Evolutionary conservation across 768 basidiomycete species (phyloP).

Genomic region (Saitozyma sp.): DNA sequence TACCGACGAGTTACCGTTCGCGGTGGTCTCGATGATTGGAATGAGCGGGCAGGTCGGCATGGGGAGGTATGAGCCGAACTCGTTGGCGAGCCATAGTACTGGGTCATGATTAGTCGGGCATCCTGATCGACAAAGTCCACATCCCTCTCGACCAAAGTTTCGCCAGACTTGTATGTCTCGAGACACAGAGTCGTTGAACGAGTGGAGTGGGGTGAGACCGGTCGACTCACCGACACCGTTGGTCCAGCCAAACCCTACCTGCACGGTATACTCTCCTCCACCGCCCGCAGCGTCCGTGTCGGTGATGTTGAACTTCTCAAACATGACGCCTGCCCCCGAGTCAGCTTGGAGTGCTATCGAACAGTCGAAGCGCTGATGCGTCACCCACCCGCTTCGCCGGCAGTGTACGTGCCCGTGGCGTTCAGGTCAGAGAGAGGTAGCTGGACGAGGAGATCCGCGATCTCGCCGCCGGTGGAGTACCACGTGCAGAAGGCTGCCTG

Average conservation of each 20-base stretch:
- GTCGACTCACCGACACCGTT: constrained; percentile 47
- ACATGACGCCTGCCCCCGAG: not conserved
- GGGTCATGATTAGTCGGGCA: not conserved
- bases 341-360: not conserved
- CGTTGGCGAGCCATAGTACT: constrained; percentile 47
- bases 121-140: too few relatives aligned
- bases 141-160: too few relatives aligned
- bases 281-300: constrained; percentile 60
- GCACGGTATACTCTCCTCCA: constrained; percentile 68
- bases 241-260: constrained; percentile 57
- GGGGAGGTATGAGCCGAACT: constrained; percentile 49
- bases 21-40: constrained; percentile 37
- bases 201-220: too few relatives aligned
- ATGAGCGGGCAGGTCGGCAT: constrained; percentile 48
- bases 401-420: constrained; percentile 38
- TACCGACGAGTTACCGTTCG: constrained; percentile 6
- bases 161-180: too few relatives aligned
- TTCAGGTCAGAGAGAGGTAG: constrained; percentile 57
- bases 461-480: constrained; percentile 81
- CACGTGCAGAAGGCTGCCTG: constrained; percentile 84
- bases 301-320: constrained; percentile 68
- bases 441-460: constrained; percentile 67
- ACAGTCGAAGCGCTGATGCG: too few relatives aligned
- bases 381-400: constrained; percentile 8
- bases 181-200: too few relatives aligned